A percentile compares a stretch with the other conserved stretches of the same genome.
phyloP scores from a whole-genome alignment of 371 early-diverging fungal genomes.

The Rhizopus sp. region DNA sequence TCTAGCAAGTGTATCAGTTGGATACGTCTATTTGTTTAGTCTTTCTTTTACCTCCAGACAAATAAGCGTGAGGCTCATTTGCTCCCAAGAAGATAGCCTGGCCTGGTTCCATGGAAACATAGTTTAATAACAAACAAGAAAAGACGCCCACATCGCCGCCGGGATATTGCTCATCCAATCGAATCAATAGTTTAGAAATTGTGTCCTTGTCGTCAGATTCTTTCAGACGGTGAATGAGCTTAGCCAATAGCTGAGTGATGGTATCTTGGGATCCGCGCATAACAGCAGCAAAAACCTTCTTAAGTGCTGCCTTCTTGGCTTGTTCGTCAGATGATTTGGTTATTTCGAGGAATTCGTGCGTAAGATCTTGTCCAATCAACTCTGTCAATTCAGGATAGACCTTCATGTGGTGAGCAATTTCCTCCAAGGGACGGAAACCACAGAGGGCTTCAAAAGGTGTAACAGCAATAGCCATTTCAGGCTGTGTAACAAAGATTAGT shows the following conservation, averaged over 20 bases:
- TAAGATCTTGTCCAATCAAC: slow-evolving; percentile 58
- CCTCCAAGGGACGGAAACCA: slow-evolving; percentile 89
- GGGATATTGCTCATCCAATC: slow-evolving; percentile 85
- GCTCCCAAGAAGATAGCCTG: slow-evolving; percentile 95
- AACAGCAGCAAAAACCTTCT: slow-evolving; percentile 66
- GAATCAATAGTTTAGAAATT: slow-evolving; percentile 66
- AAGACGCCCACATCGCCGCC: slow-evolving; percentile 90
- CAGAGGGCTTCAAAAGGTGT: slow-evolving; percentile 95
- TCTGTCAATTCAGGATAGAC: slow-evolving; percentile 77
- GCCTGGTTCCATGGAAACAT: slow-evolving; percentile 78
- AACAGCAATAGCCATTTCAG: slow-evolving; percentile 97
- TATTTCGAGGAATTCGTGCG: slow-evolving; percentile 35
- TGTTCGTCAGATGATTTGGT: slow-evolving; percentile 28
- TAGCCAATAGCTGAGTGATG: slow-evolving; percentile 54
- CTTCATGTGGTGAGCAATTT: slow-evolving; percentile 69
- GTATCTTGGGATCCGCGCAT: slow-evolving; percentile 62
- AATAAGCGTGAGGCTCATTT: slow-evolving; percentile 97
- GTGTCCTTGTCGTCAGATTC: slow-evolving; percentile 18
- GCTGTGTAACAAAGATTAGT: slow-evolving; percentile 50
- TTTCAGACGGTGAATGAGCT: slow-evolving; percentile 55
- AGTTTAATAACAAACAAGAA: slow-evolving; percentile 87
- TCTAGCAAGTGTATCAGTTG: slow-evolving; percentile 51
- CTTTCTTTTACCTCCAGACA: slow-evolving; percentile 76
- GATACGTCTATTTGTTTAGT: slow-evolving; percentile 2
- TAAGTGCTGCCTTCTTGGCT: slow-evolving; percentile 62